Base-by-base conservation (phyloP, 2,329 filamentous ascomycete genomes). In the Truncatella angustata region DNA sequence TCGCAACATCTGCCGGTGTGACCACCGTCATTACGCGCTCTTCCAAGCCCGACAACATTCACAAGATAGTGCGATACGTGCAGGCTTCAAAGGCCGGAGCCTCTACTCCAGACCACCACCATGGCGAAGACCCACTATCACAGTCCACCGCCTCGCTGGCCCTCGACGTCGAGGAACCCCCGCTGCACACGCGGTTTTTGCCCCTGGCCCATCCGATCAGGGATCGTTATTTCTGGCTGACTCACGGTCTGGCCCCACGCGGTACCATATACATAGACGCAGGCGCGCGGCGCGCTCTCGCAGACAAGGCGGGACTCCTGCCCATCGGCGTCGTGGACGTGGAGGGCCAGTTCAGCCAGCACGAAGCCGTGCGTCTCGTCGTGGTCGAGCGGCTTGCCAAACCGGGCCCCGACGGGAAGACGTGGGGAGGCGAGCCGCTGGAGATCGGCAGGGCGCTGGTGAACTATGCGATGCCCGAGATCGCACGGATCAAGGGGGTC, bases 201-300 rank as follows among this genome's bases (percentile, higher is more conserved):
- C 91, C 92, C 0, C 91, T 91, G 9, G 76, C 81, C 0, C 85
- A 89, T 23, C 92, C 93, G 1, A 94, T 97, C 54, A 86, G 91
- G 52, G 94, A 97, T 68, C 87, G 93, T 56, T 91, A 94, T 66
- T 97, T 99, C 78, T 99, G 94, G 94, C 86, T 99, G 45, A 80
- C 97, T 0, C 91, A 99, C 70, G 94, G 93, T 9, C 84, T 97
- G 10, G 86, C 87, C 21, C 91, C 94, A 0, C 92, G 96, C 63
- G 94, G 94, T 12, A 96, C 88, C 2, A 68, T 99, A 23, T 97
- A 90, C 73, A 95, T 99, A 61, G 94, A 99, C 73, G 75, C 83
- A n/a, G 94, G 94, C 37, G 93, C 93, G 3, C 86, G 91, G 71
- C 77, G 80, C 30, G 94, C 93, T 1, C 79, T 97, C 3, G 74